These are phyloP conservation scores for Ceratocystis variospora DNA, from an alignment of 2,329 filamentous ascomycete genomes.

Conservation along the genomic window DNA sequence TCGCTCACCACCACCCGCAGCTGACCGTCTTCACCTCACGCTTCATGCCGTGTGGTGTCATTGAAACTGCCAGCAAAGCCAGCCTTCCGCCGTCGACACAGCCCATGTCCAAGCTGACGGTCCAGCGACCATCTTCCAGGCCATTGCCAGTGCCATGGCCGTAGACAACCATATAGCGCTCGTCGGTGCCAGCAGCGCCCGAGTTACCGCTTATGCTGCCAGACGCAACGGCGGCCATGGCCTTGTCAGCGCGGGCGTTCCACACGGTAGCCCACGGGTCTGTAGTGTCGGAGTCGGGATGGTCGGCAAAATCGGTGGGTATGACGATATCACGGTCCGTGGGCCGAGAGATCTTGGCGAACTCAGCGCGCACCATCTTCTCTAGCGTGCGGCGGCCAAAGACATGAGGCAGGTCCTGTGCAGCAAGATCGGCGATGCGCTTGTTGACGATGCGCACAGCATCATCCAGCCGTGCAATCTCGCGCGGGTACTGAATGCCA, in stretches of 20 bases:
- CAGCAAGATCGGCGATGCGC: constrained; percentile 16
- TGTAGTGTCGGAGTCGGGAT: constrained; percentile 37
- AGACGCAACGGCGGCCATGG: constrained; percentile 13
- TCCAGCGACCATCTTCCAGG: constrained; percentile 48
- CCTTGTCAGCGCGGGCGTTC: constrained; percentile 37
- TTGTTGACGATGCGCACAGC: constrained; percentile 23
- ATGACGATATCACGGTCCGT: constrained; percentile 26
- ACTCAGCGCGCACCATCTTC: constrained; percentile 17
- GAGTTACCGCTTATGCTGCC: constrained; percentile 6
- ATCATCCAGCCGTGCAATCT: constrained; percentile 27
- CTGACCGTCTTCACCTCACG: constrained; percentile 28
- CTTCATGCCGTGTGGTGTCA: constrained; percentile 25
- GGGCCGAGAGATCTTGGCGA: constrained; percentile 13
- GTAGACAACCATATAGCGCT: constrained; percentile 60
- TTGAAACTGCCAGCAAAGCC: constrained; percentile 63
- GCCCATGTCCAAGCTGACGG: constrained; percentile 72
- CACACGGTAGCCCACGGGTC: constrained; percentile 54
- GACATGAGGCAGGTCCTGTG: background rate
- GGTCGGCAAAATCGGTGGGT: constrained; percentile 34
- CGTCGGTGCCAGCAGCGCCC: constrained; percentile 15
- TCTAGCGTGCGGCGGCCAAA: constrained; percentile 16
- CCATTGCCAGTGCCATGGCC: constrained; percentile 72
- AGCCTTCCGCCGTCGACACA: constrained; percentile 65
- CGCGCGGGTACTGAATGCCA: constrained; percentile 47
- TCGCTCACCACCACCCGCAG: constrained; percentile 18